These are phyloP conservation scores for Apium graveolens DNA, from an alignment of 129 eudicot genomes.

Conservation along the genomic window DNA sequence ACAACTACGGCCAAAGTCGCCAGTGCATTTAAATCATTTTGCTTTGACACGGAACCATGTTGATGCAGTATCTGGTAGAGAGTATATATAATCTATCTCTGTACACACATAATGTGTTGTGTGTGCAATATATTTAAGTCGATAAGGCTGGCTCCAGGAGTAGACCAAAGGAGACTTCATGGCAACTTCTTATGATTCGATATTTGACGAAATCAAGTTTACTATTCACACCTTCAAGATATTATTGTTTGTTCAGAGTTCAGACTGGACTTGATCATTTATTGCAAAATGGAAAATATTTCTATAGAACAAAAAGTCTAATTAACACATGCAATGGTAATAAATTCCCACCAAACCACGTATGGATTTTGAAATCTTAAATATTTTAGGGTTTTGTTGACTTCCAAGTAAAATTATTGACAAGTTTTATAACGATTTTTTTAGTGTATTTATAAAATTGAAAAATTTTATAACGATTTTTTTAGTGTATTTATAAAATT, in stretches of 20 bases:
- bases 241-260: background rate
- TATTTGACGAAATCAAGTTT: background rate
- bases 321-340: background rate
- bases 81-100: background rate
- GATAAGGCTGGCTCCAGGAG: background rate
- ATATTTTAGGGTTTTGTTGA: background rate
- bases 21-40: background rate
- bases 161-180: conserved; percentile 17
- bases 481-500: too few species aligned
- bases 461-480: too few species aligned
- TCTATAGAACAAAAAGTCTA: background rate
- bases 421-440: too few species aligned
- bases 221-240: background rate
- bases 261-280: background rate
- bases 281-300: background rate
- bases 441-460: too few species aligned
- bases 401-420: background rate
- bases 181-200: conserved; percentile 25
- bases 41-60: conserved; percentile 31
- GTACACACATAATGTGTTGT: background rate
- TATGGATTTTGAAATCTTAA: background rate
- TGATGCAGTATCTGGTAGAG: background rate
- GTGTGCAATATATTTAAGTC: background rate
- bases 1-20: conserved; percentile 27
- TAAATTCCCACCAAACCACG: background rate